Conservation (phyloP, 2,329 filamentous ascomycete genomes). For the Ophiostoma sp. region DNA sequence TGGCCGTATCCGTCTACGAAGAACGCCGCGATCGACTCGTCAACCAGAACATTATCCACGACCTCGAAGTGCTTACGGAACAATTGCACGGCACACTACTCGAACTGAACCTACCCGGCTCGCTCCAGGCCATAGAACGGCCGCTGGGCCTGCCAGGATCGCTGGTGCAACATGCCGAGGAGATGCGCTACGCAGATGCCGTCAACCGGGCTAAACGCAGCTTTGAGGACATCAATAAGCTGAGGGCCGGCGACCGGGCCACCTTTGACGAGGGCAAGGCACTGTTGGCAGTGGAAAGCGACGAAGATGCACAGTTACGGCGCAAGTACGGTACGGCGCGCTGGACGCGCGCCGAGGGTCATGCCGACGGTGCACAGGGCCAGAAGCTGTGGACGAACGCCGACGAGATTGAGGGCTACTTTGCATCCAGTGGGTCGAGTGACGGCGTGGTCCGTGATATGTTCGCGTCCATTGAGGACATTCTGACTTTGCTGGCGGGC, state of each 20-base stretch:
- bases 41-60: constrained; percentile 81
- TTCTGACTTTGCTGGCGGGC: constrained; percentile 74
- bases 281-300: constrained; percentile 73
- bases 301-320: constrained; percentile 76
- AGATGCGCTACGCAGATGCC: constrained; percentile 87
- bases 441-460: constrained; percentile 71
- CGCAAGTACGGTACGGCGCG: constrained; percentile 82
- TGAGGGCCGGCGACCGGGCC: constrained; percentile 75
- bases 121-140: constrained; percentile 91
- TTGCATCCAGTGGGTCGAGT: constrained; percentile 62
- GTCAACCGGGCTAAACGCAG: constrained; percentile 73
- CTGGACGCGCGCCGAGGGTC: constrained; percentile 72
- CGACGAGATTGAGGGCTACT: constrained; percentile 81
- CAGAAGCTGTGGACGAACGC: constrained; percentile 72
- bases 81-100: constrained; percentile 76
- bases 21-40: constrained; percentile 88
- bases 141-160: constrained; percentile 85
- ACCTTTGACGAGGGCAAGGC: constrained; percentile 83
- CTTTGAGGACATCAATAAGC: constrained; percentile 84
- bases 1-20: constrained; percentile 93
- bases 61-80: constrained; percentile 78
- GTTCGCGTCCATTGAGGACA: constrained; percentile 70
- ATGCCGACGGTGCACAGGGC: constrained; percentile 67
- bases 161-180: constrained; percentile 86
- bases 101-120: constrained; percentile 85